Conservation (phyloP, 805 yeast species). For the Sporopachydermia quercuum region DNA sequence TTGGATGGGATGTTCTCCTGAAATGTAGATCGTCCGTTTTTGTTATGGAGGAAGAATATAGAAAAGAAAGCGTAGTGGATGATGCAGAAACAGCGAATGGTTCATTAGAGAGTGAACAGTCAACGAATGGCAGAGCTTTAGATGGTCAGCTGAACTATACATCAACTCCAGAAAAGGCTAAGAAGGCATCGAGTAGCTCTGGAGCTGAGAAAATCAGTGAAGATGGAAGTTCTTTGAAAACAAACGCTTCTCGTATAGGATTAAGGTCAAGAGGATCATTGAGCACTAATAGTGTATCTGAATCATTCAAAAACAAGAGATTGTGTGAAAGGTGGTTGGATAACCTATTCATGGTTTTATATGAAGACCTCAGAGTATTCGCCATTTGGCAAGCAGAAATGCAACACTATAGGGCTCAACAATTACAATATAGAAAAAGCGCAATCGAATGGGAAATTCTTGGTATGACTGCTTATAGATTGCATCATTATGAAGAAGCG, state of each 20-base stretch:
- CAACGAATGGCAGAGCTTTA: conserved; percentile 8
- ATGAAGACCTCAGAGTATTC: conserved; percentile 54
- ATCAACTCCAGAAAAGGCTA: not conserved
- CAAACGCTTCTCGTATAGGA: conserved; percentile 1
- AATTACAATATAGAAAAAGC: conserved; percentile 59
- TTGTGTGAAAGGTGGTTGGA: conserved; percentile 73
- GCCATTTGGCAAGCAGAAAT: conserved; percentile 90
- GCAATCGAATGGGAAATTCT: conserved; percentile 87
- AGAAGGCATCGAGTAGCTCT: not conserved
- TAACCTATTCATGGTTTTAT: conserved; percentile 51
- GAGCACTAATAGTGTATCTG: conserved; percentile 4
- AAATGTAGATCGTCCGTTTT: conserved; percentile 54
- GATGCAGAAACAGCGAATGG: conserved; percentile 11
- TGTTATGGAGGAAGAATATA: conserved; percentile 66
- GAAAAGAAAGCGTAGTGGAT: conserved; percentile 16
- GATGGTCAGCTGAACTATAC: not conserved
- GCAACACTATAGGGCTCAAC: conserved; percentile 79
- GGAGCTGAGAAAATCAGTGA: conserved; percentile 8
- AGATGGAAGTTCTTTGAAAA: conserved; percentile 7
- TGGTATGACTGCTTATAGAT: conserved; percentile 72
- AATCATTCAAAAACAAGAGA: conserved; percentile 28
- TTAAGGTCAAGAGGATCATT: not conserved
- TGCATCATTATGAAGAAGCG: conserved; percentile 81
- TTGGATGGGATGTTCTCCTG: conserved; percentile 77
- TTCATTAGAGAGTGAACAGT: conserved; percentile 9